A percentile compares a stretch with the other conserved stretches of the same genome.
These are phyloP conservation scores for Eucalyptus victrix DNA, from an alignment of 345 rosid genomes.

Conservation along the genomic window DNA sequence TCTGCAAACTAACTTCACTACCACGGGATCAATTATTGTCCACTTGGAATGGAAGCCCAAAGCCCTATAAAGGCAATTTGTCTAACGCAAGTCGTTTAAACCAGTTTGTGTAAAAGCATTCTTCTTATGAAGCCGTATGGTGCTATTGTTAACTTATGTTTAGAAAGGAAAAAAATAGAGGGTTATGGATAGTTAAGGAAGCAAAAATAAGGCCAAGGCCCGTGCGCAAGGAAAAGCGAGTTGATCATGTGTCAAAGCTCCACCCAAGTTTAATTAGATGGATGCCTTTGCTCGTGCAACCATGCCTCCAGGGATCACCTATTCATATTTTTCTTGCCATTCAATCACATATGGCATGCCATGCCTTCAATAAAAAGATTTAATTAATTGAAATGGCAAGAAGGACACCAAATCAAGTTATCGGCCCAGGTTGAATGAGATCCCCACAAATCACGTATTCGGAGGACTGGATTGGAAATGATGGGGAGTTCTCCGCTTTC, in stretches of 20 bases:
- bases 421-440: background rate
- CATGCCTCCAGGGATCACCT: background rate
- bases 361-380: background rate
- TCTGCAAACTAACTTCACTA: background rate
- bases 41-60: background rate
- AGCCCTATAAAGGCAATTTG: background rate
- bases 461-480: background rate
- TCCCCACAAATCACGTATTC: background rate
- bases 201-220: background rate
- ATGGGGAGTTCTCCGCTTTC: background rate
- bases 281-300: no score
- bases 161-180: background rate
- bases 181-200: background rate
- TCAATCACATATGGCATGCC: background rate
- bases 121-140: background rate
- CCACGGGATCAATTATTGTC: background rate
- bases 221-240: background rate
- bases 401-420: background rate
- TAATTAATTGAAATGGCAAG: no score
- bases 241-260: background rate
- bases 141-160: background rate
- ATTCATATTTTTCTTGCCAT: background rate
- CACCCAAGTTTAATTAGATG: background rate
- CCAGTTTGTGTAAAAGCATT: no score
- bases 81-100: background rate